Evolutionary conservation across 164 flowering plant species (phyloP), one percentile per base, ranked within the genome.

Genomic region (Stephania japonica): DNA sequence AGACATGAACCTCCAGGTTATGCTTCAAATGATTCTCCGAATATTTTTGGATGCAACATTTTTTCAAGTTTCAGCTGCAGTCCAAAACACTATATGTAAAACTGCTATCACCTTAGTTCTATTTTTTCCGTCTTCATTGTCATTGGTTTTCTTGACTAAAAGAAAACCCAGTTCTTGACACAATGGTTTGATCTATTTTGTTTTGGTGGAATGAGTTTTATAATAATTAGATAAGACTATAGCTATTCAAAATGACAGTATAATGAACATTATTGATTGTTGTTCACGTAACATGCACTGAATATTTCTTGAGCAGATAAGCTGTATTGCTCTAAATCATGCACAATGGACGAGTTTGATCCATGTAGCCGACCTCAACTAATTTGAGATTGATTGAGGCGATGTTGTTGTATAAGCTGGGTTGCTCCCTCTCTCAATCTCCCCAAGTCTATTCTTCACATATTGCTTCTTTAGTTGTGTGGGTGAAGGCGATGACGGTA

Each of bases 1-100:
- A 86, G 84, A 87, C 88, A 43, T 84, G 71, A 77, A 81, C 78
- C 81, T 53, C 47, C 27, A 1, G 19, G 27, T 8, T 25, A 26
- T 65, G 44, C 63, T 41, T 26, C 14, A 42, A 59, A 61, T 47
- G 14, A 14, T 5, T 44, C 23, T 42, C 10, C 10, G 13, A 42
- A 68, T 44, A 19, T 68, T 21, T 68, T 43, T 2, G 24, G 43
- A 12, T n/a, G 21, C 10, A 42, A 2, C 7, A 68, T 18, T 67
- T 43, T 49, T 49, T 42, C 19, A 68, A 18, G 50, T 12, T 5
- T 21, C 70, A 42, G 23, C 53, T 47, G 16, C 12, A 42, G 16
- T 13, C 23, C 43, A 8, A 19, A 44, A 42, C 1, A 43, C 24
- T 12, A 3, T 42, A 68, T 16, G 10, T 18, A 67, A 42, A 23